Conservation (phyloP, 169 alveolate genomes). For the Theileria annulata region DNA sequence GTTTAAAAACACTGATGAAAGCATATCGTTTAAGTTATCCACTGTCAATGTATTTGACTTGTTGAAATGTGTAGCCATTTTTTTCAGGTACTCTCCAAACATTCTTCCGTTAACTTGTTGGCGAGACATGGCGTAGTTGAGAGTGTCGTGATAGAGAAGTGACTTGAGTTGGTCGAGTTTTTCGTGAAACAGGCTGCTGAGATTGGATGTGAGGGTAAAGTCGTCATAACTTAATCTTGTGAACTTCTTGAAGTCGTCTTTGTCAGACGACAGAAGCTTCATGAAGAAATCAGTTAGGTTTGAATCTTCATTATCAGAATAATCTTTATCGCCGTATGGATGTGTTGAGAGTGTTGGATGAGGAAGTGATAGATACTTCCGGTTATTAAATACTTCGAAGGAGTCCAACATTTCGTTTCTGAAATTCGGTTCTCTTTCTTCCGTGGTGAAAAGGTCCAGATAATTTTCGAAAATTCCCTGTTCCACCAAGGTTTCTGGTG, state of each 20-base stretch:
- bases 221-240: background rate
- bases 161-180: slow-evolving; percentile 49
- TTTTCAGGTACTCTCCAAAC: slow-evolving; percentile 43
- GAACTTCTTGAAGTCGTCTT: background rate
- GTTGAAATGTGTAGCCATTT: slow-evolving; percentile 37
- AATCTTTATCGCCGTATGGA: slow-evolving; percentile 14
- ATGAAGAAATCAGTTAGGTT: slow-evolving; percentile 40
- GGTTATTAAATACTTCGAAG: slow-evolving; percentile 44
- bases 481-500: slow-evolving; percentile 65
- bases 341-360: slow-evolving; percentile 25
- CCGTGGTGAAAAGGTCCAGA: slow-evolving; percentile 36
- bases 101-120: slow-evolving; percentile 51
- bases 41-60: slow-evolving; percentile 10
- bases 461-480: slow-evolving; percentile 64
- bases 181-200: slow-evolving; percentile 40
- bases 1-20: slow-evolving; percentile 30
- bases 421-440: slow-evolving; percentile 28
- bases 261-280: slow-evolving; percentile 12
- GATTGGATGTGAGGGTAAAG: slow-evolving; percentile 27
- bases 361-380: slow-evolving; percentile 59
- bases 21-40: slow-evolving; percentile 20
- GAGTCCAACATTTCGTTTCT: slow-evolving; percentile 61
- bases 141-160: slow-evolving; percentile 51
- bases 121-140: slow-evolving; percentile 22
- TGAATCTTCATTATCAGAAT: slow-evolving; percentile 20